Percentiles rank a stretch among this genome's conserved stretches.
Conservation (phyloP, 768 basidiomycete genomes). For the Suillus paluster region DNA sequence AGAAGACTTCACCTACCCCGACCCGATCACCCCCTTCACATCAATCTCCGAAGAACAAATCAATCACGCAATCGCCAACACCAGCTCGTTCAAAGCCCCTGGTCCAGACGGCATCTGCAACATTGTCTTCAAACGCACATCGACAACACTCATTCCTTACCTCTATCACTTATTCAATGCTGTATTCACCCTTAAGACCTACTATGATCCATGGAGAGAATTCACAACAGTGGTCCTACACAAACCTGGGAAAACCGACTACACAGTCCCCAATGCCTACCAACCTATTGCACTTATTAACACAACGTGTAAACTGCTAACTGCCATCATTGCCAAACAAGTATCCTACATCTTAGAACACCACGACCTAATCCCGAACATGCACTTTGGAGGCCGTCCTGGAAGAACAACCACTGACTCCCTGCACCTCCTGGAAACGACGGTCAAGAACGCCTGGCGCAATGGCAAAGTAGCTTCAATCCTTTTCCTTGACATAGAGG, state of each 20-base stretch:
- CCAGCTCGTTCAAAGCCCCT: constrained; percentile 23
- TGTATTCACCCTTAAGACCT: neutral
- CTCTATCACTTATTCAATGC: neutral
- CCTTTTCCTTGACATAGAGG: constrained; percentile 33
- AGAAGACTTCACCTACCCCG: constrained; percentile 6
- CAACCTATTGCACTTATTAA: constrained; percentile 43
- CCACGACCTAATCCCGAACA: constrained; percentile 36
- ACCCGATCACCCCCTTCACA: neutral
- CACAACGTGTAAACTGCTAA: constrained; percentile 35
- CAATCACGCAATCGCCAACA: neutral
- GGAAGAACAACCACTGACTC: constrained; percentile 35
- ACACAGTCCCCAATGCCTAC: constrained; percentile 38
- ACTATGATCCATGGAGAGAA: neutral
- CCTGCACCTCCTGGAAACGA: constrained; percentile 32
- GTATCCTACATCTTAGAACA: constrained; percentile 34
- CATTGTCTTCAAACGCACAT: constrained; percentile 17
- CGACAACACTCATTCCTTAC: neutral
- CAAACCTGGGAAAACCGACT: constrained; percentile 42
- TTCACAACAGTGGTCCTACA: neutral
- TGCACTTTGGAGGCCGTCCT: constrained; percentile 32
- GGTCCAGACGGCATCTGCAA: constrained; percentile 36
- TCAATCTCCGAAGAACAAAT: constrained; percentile 19
- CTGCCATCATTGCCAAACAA: constrained; percentile 27
- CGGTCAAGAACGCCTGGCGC: constrained; percentile 43
- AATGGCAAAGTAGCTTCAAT: constrained; percentile 36